Percentiles rank a stretch among this genome's conserved stretches.
Evolutionary conservation across 345 rosid genomes (phyloP).

Genomic region (Trapa incisa): DNA sequence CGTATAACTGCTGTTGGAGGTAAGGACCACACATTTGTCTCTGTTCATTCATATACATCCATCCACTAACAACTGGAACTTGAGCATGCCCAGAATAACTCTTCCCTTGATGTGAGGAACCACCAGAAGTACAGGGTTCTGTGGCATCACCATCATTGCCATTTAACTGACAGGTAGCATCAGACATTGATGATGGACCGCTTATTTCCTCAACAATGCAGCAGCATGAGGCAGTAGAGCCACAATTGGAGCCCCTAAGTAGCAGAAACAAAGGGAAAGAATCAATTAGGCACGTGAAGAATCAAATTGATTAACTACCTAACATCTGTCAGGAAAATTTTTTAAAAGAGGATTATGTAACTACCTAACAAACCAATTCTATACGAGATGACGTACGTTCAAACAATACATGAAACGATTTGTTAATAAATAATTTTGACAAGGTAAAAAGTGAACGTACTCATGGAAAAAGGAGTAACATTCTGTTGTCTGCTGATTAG

Average conservation of each 20-base stretch:
- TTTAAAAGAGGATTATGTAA: no score
- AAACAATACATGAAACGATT: not conserved
- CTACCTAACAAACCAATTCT: no score
- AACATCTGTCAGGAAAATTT: no score
- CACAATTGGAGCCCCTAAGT: slow-evolving; percentile 22
- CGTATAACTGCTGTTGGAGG: slow-evolving; percentile 64
- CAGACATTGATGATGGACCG: slow-evolving; percentile 25
- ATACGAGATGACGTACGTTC: not conserved
- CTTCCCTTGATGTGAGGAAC: slow-evolving; percentile 25
- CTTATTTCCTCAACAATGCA: slow-evolving; percentile 26
- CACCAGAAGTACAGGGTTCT: slow-evolving; percentile 32
- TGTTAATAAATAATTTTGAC: not conserved
- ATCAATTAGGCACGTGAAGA: not conserved
- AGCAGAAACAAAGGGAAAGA: not conserved
- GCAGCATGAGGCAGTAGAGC: slow-evolving; percentile 20
- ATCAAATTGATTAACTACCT: not conserved
- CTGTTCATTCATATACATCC: slow-evolving; percentile 80
- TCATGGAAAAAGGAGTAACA: slow-evolving; percentile 20
- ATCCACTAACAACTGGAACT: slow-evolving; percentile 47
- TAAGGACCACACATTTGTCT: slow-evolving; percentile 96
- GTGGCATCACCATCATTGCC: slow-evolving; percentile 38
- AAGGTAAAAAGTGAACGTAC: slow-evolving; percentile 13
- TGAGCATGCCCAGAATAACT: slow-evolving; percentile 23
- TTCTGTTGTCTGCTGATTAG: slow-evolving; percentile 13
- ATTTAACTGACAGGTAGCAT: slow-evolving; percentile 49